phyloP scores from a whole-genome alignment of 441 rosid species.

The Pelargonium cotyledonis region DNA sequence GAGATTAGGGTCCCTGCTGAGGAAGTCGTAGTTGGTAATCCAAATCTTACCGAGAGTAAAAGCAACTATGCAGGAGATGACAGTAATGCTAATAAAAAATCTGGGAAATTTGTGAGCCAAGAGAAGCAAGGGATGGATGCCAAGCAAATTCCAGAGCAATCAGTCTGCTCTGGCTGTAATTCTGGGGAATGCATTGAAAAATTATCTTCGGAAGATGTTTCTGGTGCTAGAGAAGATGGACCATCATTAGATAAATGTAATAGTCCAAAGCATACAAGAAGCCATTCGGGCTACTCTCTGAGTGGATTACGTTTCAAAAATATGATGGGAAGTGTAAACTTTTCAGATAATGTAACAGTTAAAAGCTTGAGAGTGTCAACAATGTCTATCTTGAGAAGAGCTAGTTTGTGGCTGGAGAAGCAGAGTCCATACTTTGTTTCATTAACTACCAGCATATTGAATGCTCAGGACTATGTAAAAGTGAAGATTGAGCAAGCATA shows the following conservation, averaged over 20 bases:
- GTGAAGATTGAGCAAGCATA: slow-evolving; percentile 44
- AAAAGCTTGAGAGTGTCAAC: slow-evolving; percentile 43
- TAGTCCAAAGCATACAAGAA: slow-evolving; percentile 31
- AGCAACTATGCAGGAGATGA: slow-evolving; percentile 24
- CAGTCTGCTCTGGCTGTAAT: slow-evolving; percentile 25
- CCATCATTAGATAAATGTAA: slow-evolving; percentile 22
- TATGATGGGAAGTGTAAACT: slow-evolving; percentile 34
- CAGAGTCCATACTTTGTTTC: slow-evolving; percentile 44
- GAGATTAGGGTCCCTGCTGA: slow-evolving; percentile 44
- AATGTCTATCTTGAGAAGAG: slow-evolving; percentile 32
- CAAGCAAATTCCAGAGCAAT: slow-evolving; percentile 23
- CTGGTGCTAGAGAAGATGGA: slow-evolving; percentile 30
- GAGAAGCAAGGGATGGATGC: slow-evolving; percentile 37
- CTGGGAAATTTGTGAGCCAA: slow-evolving; percentile 23
- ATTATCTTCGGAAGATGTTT: slow-evolving; percentile 27
- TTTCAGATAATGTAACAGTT: slow-evolving; percentile 41
- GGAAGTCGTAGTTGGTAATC: slow-evolving; percentile 39
- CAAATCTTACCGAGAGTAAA: slow-evolving; percentile 18
- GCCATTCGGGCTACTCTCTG: slow-evolving; percentile 32
- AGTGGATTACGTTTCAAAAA: slow-evolving; percentile 41
- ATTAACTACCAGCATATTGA: slow-evolving; percentile 29
- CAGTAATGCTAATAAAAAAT: slow-evolving; percentile 25
- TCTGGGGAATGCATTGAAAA: slow-evolving; percentile 32
- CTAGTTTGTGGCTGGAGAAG: slow-evolving; percentile 54
- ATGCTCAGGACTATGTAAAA: slow-evolving; percentile 41